Conservation (phyloP, 176 grass and related monocot species). For the Typha latifolia region DNA sequence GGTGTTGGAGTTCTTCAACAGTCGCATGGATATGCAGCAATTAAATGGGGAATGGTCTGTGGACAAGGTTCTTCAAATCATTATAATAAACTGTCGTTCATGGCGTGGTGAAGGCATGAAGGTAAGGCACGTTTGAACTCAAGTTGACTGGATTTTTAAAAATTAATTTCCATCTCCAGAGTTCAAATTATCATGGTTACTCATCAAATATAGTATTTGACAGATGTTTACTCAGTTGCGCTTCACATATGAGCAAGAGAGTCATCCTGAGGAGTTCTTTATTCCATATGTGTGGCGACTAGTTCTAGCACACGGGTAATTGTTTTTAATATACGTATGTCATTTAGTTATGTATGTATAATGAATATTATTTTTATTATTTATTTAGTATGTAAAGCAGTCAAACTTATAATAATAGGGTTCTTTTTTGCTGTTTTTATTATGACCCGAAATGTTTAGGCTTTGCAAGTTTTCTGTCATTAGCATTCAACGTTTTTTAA, state of each 20-base stretch:
- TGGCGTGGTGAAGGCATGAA: conserved; percentile 98
- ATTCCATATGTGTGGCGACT: conserved; percentile 97
- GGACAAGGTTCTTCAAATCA: conserved; percentile 90
- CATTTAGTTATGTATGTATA: too few species aligned
- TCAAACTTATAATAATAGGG: too few species aligned
- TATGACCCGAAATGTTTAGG: too few species aligned
- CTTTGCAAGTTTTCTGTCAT: too few species aligned
- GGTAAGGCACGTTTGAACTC: conserved; percentile 32
- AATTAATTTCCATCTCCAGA: too few species aligned
- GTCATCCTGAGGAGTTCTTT: conserved; percentile 97
- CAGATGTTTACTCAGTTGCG: conserved; percentile 98
- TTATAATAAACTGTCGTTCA: conserved; percentile 78
- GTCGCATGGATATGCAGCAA: conserved; percentile 93
- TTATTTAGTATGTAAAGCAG: too few species aligned
- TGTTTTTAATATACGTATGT: conserved; percentile 14
- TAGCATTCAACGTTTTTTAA: too few species aligned
- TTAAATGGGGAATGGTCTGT: conserved; percentile 93
- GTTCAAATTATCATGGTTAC: conserved; percentile 24
- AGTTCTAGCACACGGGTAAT: conserved; percentile 80
- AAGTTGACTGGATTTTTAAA: conserved; percentile 11
- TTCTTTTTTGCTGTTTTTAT: too few species aligned
- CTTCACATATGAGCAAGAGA: conserved; percentile 99
- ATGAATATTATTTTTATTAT: too few species aligned
- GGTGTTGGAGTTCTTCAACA: conserved; percentile 98
- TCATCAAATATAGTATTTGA: conserved; percentile 22